Evolutionary conservation across 225 moss, liverwort and hornwort genomes (phyloP).

Genomic region (Sphagnum tenellum): DNA sequence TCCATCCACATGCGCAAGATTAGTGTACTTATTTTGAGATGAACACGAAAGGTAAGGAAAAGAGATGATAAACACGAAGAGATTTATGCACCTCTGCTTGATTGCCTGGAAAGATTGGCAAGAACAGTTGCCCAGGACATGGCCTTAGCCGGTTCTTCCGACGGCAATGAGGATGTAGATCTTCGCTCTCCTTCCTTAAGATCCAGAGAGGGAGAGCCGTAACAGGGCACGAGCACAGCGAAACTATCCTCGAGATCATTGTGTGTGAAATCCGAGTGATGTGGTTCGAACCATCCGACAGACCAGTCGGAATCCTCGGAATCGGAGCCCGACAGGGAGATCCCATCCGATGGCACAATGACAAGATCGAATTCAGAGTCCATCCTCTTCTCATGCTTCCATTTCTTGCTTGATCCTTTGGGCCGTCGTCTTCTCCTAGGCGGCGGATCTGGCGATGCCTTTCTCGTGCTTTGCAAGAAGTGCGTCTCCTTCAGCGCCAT

Average conservation of each 20-base stretch:
- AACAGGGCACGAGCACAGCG: constrained; percentile 59
- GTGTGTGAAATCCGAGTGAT: constrained; percentile 35
- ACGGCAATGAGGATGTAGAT: not conserved
- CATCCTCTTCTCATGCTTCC: constrained; percentile 18
- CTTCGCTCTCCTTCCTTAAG: not conserved
- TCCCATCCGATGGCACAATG: constrained; percentile 46
- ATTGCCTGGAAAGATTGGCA: constrained; percentile 18
- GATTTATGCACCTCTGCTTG: constrained; percentile 22
- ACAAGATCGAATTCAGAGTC: constrained; percentile 53
- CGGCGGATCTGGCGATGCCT: no score
- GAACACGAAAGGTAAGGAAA: not conserved
- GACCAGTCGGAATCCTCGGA: constrained; percentile 61
- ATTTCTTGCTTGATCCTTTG: constrained; percentile 13
- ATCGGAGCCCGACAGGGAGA: constrained; percentile 57
- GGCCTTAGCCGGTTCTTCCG: constrained; percentile 4
- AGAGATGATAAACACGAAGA: not conserved
- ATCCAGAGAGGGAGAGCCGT: constrained; percentile 20
- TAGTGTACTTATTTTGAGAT: not conserved
- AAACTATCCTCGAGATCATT: constrained; percentile 46
- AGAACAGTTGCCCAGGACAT: constrained; percentile 20
- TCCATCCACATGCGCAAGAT: no score
- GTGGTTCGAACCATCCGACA: constrained; percentile 69
- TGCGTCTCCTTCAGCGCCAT: no score
- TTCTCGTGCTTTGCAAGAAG: no score
- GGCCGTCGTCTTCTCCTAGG: constrained; percentile 1